Conservation (phyloP, 2,329 filamentous ascomycete genomes). For the Thelonectria rubi region DNA sequence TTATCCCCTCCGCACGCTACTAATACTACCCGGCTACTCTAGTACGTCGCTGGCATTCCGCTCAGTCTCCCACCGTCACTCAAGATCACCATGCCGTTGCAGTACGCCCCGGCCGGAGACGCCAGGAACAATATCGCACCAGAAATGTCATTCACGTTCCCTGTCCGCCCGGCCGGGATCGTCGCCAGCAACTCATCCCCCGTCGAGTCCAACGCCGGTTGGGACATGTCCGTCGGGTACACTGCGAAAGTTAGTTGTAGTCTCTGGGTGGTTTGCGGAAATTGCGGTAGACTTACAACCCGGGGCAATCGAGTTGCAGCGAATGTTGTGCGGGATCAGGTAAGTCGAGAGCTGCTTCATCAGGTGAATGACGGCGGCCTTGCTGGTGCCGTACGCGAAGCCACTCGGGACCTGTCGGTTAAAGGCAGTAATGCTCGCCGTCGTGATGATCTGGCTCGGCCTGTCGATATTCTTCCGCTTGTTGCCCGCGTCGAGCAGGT, state of each 20-base stretch:
- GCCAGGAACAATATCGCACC: conserved; percentile 3
- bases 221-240: conserved; percentile 9
- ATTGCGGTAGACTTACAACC: not conserved
- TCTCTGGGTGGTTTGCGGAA: no score
- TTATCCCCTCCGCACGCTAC: no score
- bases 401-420: conserved; percentile 5
- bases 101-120: not conserved
- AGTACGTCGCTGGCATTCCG: conserved; percentile 2
- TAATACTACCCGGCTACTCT: not conserved
- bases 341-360: conserved; percentile 9
- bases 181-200: not conserved
- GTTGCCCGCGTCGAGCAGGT: not conserved
- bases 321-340: not conserved
- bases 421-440: conserved; percentile 4
- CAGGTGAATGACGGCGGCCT: not conserved
- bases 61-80: not conserved
- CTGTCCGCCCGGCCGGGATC: not conserved
- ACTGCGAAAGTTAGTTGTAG: not conserved
- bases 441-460: conserved; percentile 6
- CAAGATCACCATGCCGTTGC: conserved; percentile 1
- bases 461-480: not conserved
- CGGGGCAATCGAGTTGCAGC: conserved; percentile 1
- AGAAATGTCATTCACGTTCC: not conserved
- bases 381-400: conserved; percentile 3
- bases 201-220: not conserved